phyloP scores from a whole-genome alignment of 352 stramenopile species.

The Phytophthora boehmeriae region DNA sequence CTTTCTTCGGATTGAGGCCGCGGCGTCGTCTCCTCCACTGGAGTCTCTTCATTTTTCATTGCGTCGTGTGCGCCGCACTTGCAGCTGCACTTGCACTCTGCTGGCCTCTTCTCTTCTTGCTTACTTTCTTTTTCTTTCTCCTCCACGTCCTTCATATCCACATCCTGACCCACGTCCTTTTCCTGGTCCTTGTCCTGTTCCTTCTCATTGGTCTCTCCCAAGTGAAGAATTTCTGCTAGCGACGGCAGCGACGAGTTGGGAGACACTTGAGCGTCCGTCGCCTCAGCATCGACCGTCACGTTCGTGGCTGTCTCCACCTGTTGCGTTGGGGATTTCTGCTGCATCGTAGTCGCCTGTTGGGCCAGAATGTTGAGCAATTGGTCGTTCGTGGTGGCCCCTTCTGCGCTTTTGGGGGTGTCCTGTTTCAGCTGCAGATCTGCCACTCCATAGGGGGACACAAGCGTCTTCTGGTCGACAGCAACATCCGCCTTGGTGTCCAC shows the following conservation, averaged over 20 bases:
- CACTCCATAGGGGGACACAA: conserved; percentile 64
- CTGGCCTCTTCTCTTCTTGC: conserved; percentile 5
- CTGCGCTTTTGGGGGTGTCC: conserved; percentile 25
- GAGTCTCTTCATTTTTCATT: conserved; percentile 8
- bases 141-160: neutral
- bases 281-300: conserved; percentile 8
- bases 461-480: conserved; percentile 38
- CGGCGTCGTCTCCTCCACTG: conserved; percentile 28
- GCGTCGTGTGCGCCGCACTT: conserved; percentile 31
- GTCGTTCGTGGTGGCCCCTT: conserved; percentile 38
- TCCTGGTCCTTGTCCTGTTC: conserved; percentile 9
- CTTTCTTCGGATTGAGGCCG: conserved; percentile 27
- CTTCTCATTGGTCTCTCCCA: conserved; percentile 25
- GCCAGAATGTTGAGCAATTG: conserved; percentile 76
- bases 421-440: conserved; percentile 62
- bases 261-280: conserved; percentile 31
- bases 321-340: conserved; percentile 24
- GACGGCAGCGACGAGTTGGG: conserved; percentile 42
- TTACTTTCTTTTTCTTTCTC: conserved; percentile 1
- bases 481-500: conserved; percentile 34
- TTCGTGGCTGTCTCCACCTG: conserved; percentile 25
- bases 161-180: too few relatives aligned
- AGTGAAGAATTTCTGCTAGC: conserved; percentile 73
- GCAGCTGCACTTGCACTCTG: conserved; percentile 42
- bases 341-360: conserved; percentile 59